Percentiles rank a stretch among this genome's conserved stretches.
phyloP scores from a whole-genome alignment of 2,329 filamentous ascomycete genomes.

The Ophiocordyceps sinensis region DNA sequence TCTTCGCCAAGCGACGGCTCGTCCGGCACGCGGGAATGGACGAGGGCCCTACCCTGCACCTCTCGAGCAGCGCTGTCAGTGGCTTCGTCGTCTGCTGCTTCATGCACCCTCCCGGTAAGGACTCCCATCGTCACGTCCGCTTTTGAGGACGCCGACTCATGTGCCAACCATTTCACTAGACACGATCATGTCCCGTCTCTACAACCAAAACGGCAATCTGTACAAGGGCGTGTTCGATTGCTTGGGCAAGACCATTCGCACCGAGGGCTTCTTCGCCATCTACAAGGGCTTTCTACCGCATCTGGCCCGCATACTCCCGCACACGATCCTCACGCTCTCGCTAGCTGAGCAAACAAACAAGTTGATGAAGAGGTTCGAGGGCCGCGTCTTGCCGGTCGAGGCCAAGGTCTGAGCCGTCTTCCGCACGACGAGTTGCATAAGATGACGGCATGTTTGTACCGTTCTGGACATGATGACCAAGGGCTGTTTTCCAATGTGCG shows the following conservation, averaged over 20 bases:
- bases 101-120: constrained; percentile 86
- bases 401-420: constrained; percentile 9
- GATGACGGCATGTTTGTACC: too few species aligned
- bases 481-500: too few species aligned
- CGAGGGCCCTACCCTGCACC: constrained; percentile 77
- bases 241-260: constrained; percentile 75
- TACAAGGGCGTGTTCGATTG: constrained; percentile 91
- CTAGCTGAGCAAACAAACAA: constrained; percentile 97
- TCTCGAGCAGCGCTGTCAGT: constrained; percentile 76
- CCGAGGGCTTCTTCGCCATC: constrained; percentile 80
- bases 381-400: constrained; percentile 31
- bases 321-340: constrained; percentile 86
- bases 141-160: background rate
- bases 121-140: too few species aligned
- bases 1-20: constrained; percentile 84
- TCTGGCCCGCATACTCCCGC: constrained; percentile 81
- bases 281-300: constrained; percentile 98
- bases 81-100: constrained; percentile 95
- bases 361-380: constrained; percentile 67
- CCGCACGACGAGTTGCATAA: too few species aligned
- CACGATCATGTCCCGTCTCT: constrained; percentile 96
- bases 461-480: too few species aligned
- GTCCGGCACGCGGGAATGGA: constrained; percentile 74
- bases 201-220: constrained; percentile 97
- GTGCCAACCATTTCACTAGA: constrained; percentile 30